Evolutionary conservation across 108 stramenopile genomes (phyloP), one percentile per base, ranked within the genome.

Genomic region (Tribonema minus): DNA sequence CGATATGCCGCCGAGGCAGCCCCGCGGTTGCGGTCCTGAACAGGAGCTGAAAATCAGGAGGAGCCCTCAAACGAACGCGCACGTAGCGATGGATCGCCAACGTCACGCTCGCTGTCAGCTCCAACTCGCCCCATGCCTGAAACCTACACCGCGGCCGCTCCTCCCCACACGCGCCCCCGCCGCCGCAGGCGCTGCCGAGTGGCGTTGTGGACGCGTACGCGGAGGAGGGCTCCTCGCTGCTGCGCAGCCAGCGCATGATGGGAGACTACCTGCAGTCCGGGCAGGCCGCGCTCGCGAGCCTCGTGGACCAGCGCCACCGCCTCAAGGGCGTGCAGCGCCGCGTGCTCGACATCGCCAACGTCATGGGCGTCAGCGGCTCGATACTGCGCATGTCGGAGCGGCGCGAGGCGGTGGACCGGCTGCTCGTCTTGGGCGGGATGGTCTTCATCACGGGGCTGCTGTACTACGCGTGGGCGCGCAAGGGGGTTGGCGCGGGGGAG

Each of bases 251-350:
- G 40, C 61, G 75, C 3, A 76, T 76, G 75, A 61, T 76, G 1
- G 75, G 75, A 12, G 75, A 76, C 27, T 76, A 76, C 34, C 7
- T 76, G 46, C 66, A 66, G 46, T 38, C 66, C 12, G 75, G 75
- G 9, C 75, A 76, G 28, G 75, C 64, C n/a, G 64, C 75, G 26
- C 66, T 76, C 27, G 46, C 65, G 27, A 76, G 46, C 58, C 66
- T 76, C 34, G 65, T 67, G 23, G 75, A 76, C 31, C 75, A 76
- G 75, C 37, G 75, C 28, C 41, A 64, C 2, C 26, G 75, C 23
- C 61, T 76, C 12, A 76, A 76, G 66, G 75, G 37, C 12, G 75
- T 64, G 1, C 75, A 76, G 38, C 64, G 75, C 6, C 61, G 37
- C 12, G 75, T 76, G 33, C 66, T 76, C 2, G 75, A 76, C 33